Conservation (phyloP, 352 stramenopile genomes). For the Pythium vanterpoolii region DNA sequence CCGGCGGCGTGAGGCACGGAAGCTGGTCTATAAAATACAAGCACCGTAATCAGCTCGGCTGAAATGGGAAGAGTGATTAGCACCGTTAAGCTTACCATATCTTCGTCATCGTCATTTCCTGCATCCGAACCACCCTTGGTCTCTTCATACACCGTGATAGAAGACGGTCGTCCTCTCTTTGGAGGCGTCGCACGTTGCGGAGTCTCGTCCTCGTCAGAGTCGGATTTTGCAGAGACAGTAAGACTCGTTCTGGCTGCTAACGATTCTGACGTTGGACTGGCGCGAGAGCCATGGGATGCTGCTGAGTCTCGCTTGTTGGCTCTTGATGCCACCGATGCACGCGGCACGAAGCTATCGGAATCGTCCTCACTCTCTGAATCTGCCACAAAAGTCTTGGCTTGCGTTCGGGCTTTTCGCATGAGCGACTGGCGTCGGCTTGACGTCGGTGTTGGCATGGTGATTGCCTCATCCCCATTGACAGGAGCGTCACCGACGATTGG, state of each 20-base stretch:
- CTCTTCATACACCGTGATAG: conserved; percentile 3
- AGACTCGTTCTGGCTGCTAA: no score
- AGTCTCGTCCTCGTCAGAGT: not conserved
- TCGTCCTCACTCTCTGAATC: conserved; percentile 52
- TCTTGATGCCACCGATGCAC: conserved; percentile 29
- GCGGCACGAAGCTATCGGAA: conserved; percentile 33
- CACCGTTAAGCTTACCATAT: conserved; percentile 18
- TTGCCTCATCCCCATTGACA: conserved; percentile 10
- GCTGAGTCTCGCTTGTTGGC: conserved; percentile 16
- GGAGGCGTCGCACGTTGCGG: not conserved
- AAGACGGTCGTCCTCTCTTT: conserved; percentile 9
- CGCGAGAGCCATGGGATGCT: not conserved
- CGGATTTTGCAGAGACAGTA: no score
- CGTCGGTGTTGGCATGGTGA: conserved; percentile 5
- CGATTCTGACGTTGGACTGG: no score
- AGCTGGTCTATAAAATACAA: conserved; percentile 14
- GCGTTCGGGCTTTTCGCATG: conserved; percentile 39
- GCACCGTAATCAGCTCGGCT: not conserved
- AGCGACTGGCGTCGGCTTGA: conserved; percentile 49
- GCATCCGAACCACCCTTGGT: conserved; percentile 7
- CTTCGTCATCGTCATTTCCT: conserved; percentile 11
- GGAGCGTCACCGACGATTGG: not conserved
- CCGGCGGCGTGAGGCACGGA: conserved; percentile 16
- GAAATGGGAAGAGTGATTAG: not conserved
- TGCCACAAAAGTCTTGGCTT: conserved; percentile 45